phyloP scores from a whole-genome alignment of 192 early-diverging fungal species.

The Linderina pennispora region DNA sequence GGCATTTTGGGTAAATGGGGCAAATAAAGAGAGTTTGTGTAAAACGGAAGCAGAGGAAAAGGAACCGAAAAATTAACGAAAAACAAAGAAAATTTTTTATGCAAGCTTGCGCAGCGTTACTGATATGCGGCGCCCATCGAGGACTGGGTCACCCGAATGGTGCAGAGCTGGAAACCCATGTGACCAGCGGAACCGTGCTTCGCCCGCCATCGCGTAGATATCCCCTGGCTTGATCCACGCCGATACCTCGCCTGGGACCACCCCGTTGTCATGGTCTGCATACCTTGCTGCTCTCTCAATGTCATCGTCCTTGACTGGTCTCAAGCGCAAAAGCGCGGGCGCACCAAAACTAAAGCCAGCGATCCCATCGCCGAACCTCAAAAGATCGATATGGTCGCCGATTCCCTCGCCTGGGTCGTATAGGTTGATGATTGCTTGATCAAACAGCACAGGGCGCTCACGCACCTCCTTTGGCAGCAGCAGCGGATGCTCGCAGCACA shows the following conservation, averaged over 20 bases:
- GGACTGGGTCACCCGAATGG: too few species aligned
- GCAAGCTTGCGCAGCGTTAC: conserved; percentile 29
- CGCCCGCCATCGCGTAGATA: conserved; percentile 41
- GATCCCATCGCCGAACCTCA: conserved; percentile 50
- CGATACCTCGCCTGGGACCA: neutral
- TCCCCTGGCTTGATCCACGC: conserved; percentile 38
- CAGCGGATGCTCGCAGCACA: neutral
- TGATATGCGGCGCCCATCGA: too few species aligned
- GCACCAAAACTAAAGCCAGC: conserved; percentile 41
- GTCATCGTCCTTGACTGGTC: neutral
- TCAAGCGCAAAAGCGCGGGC: conserved; percentile 40
- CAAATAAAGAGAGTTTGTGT: too few species aligned
- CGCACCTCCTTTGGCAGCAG: conserved; percentile 2
- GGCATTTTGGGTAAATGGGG: too few species aligned
- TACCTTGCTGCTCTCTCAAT: conserved; percentile 5
- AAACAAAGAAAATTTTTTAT: neutral
- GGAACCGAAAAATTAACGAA: too few species aligned
- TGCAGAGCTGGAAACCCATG: conserved; percentile 54
- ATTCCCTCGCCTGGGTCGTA: conserved; percentile 51
- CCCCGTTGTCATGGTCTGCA: conserved; percentile 1
- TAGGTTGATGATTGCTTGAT: conserved; percentile 50
- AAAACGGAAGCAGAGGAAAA: too few species aligned
- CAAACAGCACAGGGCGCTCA: conserved; percentile 11
- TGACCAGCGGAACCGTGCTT: conserved; percentile 48
- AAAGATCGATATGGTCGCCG: conserved; percentile 48